Base-by-base conservation (phyloP, 2,329 filamentous ascomycete species). In the Fusarium devonianum region DNA sequence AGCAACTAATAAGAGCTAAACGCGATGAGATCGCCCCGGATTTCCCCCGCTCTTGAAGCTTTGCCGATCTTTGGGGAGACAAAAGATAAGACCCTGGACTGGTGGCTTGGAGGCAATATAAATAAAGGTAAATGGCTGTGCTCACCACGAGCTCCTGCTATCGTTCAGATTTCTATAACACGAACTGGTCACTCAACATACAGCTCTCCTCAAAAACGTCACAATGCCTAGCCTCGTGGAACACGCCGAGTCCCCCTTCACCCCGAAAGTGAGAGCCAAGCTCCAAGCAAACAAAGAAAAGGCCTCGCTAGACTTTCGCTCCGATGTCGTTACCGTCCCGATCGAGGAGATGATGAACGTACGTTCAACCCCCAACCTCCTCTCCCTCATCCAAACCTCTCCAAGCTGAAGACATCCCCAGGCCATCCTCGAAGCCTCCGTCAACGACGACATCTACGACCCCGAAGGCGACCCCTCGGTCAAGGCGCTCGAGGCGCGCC, bases 371-470 rank as follows among this genome's bases (percentile, higher is more conserved):
- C n/a, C n/a, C n/a, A n/a, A n/a, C n/a, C n/a, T n/a, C n/a, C n/a
- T n/a, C n/a, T n/a, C n/a, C n/a, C n/a, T n/a, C n/a, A n/a, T n/a
- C n/a, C n/a, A n/a, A n/a, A n/a, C n/a, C n/a, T n/a, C n/a, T n/a
- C n/a, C 7, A 5, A 7, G 30, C 29, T 48, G 28, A n/a, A n/a
- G n/a, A 39, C 22, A 9, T 13, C 6, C 7, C 13, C 7, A 60
- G 42, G 62, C 64, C 34, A 64, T 67, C 28, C 44, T 67, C 13
- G 49, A 67, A 22, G 64, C 64, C 7, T 62, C 62, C 1, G 61
- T 66, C 32, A 62, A 66, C 33, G 64, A 67, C 32, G 64, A 67
- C 9, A 67, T 67, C 25, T 67, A 67, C 13, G 64, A 67, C 33
- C 18, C 43, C 3, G 61, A 64, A 9, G 61, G 64, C 2, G 64